Evolutionary conservation across 1,139 yeast species (phyloP).

Genomic region (Sugiyamaella paludigena): DNA sequence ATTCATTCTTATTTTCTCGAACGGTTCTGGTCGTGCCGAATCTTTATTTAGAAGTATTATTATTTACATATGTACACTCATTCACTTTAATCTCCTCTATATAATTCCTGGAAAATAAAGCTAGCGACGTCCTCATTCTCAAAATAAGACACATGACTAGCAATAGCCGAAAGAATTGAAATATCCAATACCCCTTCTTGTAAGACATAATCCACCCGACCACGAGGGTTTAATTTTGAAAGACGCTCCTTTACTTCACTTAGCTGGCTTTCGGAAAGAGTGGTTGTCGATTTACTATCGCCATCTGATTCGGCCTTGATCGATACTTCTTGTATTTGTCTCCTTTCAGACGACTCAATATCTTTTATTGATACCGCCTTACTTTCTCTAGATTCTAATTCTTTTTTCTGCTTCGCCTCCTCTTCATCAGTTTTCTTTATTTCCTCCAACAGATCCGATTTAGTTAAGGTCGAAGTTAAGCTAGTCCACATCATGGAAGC

Average conservation of each 20-base stretch:
- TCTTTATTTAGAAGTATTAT: too few species aligned
- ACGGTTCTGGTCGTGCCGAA: too few species aligned
- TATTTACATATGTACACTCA: slow-evolving; percentile 9
- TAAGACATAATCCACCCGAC: slow-evolving; percentile 77
- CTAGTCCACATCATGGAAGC: slow-evolving; percentile 48
- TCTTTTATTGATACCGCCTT: not conserved
- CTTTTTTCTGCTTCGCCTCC: slow-evolving; percentile 5
- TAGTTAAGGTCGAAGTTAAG: slow-evolving; percentile 16
- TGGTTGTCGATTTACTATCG: not conserved
- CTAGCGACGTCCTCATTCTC: slow-evolving; percentile 85
- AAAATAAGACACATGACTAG: slow-evolving; percentile 85
- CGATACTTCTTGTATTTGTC: slow-evolving; percentile 16
- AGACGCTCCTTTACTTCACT: slow-evolving; percentile 30
- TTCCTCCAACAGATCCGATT: slow-evolving; percentile 12
- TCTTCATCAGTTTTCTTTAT: slow-evolving; percentile 10
- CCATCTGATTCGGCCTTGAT: slow-evolving; percentile 12
- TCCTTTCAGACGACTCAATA: not conserved
- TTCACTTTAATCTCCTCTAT: slow-evolving; percentile 1
- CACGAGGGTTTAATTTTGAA: slow-evolving; percentile 51
- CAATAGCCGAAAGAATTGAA: slow-evolving; percentile 72
- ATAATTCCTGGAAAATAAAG: slow-evolving; percentile 50
- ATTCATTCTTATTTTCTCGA: too few species aligned
- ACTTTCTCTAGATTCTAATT: not conserved
- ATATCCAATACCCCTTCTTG: slow-evolving; percentile 81
- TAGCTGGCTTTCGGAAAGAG: slow-evolving; percentile 18